phyloP scores from a whole-genome alignment of 768 basidiomycete species.

The Suillus paluster region DNA sequence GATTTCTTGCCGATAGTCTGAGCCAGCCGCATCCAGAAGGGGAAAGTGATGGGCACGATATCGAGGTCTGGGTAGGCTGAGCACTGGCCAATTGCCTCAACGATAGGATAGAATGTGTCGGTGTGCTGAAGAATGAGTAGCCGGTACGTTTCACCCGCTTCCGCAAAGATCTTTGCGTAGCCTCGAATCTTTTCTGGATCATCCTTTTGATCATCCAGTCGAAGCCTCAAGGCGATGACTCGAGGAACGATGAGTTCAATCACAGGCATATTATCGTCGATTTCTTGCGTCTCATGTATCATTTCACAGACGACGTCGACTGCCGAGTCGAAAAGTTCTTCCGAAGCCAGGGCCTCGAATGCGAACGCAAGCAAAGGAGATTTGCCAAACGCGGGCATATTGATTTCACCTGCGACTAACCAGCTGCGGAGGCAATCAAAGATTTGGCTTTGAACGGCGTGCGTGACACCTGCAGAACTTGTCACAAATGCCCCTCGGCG shows the following conservation, averaged over 20 bases:
- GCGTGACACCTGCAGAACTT: constrained; percentile 72
- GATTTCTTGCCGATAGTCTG: constrained; percentile 81
- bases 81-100: constrained; percentile 93
- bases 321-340: constrained; percentile 90
- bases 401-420: constrained; percentile 87
- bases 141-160: constrained; percentile 97
- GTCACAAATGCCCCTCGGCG: neutral
- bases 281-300: constrained; percentile 97
- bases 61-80: constrained; percentile 93
- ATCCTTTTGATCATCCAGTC: constrained; percentile 62
- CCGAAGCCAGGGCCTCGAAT: constrained; percentile 83
- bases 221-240: constrained; percentile 74
- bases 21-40: constrained; percentile 98
- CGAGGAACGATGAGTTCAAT: constrained; percentile 88
- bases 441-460: constrained; percentile 75
- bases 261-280: constrained; percentile 89
- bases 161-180: constrained; percentile 90
- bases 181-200: constrained; percentile 91
- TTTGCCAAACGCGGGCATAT: constrained; percentile 61
- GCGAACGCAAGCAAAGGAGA: constrained; percentile 81
- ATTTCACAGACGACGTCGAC: constrained; percentile 92
- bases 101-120: constrained; percentile 92
- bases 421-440: constrained; percentile 88
- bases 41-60: constrained; percentile 96
- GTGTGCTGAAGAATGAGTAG: constrained; percentile 86